phyloP scores from a whole-genome alignment of 2,329 filamentous ascomycete genomes.

The Fusarium sp. region DNA sequence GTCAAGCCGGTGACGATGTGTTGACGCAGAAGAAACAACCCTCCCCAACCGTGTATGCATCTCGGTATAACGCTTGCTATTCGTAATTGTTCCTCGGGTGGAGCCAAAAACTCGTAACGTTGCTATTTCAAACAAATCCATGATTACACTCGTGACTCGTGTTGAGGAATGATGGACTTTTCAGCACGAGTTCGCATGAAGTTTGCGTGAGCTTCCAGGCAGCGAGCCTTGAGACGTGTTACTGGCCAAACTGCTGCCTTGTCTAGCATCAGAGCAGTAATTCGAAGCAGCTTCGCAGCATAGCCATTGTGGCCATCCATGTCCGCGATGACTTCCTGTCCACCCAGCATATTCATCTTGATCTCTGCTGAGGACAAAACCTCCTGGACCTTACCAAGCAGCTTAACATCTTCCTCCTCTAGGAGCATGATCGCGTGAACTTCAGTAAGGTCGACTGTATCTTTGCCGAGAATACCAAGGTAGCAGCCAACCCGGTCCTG shows the following conservation, averaged over 20 bases:
- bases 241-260: conserved; percentile 92
- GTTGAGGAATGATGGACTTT: conserved; percentile 60
- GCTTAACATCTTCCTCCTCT: conserved; percentile 89
- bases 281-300: conserved; percentile 83
- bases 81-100: background rate
- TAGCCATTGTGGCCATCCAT: conserved; percentile 77
- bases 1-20: background rate
- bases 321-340: conserved; percentile 64
- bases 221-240: conserved; percentile 66
- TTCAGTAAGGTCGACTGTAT: conserved; percentile 80
- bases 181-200: conserved; percentile 65
- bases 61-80: background rate
- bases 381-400: conserved; percentile 84
- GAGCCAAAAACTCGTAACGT: background rate
- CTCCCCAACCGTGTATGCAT: conserved; percentile 2
- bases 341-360: conserved; percentile 76
- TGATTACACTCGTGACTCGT: conserved; percentile 41
- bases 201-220: conserved; percentile 66
- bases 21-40: conserved; percentile 8
- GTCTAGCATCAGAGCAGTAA: conserved; percentile 88
- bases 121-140: background rate
- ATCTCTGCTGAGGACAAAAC: conserved; percentile 81
- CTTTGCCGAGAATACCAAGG: conserved; percentile 85
- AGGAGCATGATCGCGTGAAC: conserved; percentile 90
- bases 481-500: conserved; percentile 95